Conservation (phyloP, 208 protist genomes). For the Crithidia fasciculata region DNA sequence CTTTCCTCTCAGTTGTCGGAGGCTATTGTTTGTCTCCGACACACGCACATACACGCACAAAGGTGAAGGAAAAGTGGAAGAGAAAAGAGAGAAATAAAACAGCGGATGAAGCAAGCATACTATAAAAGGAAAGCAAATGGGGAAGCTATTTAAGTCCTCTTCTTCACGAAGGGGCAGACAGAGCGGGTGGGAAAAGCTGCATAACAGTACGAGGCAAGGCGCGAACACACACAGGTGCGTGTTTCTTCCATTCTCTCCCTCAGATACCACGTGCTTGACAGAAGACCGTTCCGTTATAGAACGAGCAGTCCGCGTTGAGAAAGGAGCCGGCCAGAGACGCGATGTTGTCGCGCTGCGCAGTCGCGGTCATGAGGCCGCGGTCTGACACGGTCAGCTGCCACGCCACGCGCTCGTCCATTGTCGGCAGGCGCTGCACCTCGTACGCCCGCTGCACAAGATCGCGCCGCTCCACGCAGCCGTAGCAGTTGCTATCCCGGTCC, state of each 20-base stretch:
- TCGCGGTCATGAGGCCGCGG: constrained; percentile 20
- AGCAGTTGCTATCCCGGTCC: constrained; percentile 43
- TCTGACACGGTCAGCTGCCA: constrained; percentile 48
- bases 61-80: background rate
- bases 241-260: too few species aligned
- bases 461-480: constrained; percentile 48
- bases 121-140: too few species aligned
- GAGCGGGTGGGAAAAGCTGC: too few species aligned
- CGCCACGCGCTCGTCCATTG: constrained; percentile 46
- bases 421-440: constrained; percentile 37
- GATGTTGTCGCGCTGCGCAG: constrained; percentile 17
- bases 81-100: constrained; percentile 1
- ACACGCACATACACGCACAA: too few species aligned
- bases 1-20: too few species aligned
- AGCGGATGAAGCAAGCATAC: background rate
- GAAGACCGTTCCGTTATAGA: constrained; percentile 27
- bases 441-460: constrained; percentile 50
- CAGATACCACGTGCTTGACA: constrained; percentile 24
- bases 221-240: too few species aligned
- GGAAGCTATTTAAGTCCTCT: too few species aligned
- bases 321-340: constrained; percentile 27
- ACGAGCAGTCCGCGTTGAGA: constrained; percentile 25
- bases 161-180: too few species aligned
- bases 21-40: too few species aligned
- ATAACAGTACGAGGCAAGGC: too few species aligned